These are phyloP conservation scores for Dictyostelium citrinum DNA, from an alignment of 78 protist genomes.

Conservation along the genomic window DNA sequence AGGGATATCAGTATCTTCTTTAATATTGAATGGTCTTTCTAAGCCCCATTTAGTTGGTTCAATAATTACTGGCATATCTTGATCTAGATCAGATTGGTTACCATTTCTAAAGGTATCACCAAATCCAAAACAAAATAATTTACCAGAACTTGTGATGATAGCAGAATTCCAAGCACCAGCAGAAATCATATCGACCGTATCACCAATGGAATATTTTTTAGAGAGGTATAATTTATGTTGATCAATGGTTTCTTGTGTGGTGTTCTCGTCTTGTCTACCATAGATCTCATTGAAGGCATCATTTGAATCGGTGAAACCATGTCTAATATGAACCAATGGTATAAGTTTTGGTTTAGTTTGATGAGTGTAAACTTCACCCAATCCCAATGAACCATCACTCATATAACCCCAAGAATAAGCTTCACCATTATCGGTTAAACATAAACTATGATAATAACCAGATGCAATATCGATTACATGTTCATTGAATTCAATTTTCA, in stretches of 20 bases:
- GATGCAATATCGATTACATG: slow-evolving; percentile 20
- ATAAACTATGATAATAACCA: slow-evolving; percentile 49
- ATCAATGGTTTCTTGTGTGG: not conserved
- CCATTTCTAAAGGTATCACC: slow-evolving; percentile 69
- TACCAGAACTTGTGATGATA: slow-evolving; percentile 49
- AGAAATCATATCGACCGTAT: slow-evolving; percentile 19
- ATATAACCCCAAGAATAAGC: slow-evolving; percentile 60
- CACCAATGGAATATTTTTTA: slow-evolving; percentile 6
- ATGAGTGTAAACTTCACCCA: slow-evolving; percentile 40
- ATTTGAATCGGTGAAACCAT: not conserved
- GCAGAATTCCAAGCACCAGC: slow-evolving; percentile 76
- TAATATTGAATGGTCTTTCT: not conserved
- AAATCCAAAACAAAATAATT: slow-evolving; percentile 46
- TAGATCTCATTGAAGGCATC: slow-evolving; percentile 27
- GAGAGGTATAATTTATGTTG: not conserved
- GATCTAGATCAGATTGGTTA: slow-evolving; percentile 3
- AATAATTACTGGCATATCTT: slow-evolving; percentile 34
- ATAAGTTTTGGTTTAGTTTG: slow-evolving; percentile 49
- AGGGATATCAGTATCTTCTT: not conserved
- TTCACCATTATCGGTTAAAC: slow-evolving; percentile 20
- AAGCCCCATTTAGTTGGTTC: slow-evolving; percentile 25
- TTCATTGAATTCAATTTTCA: slow-evolving; percentile 13
- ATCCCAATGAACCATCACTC: slow-evolving; percentile 67
- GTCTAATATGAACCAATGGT: slow-evolving; percentile 44
- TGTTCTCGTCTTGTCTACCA: not conserved